Evolutionary conservation across 2,329 filamentous ascomycete genomes (phyloP), one percentile per base, ranked within the genome.

Genomic region (Cryphonectria parasitica): DNA sequence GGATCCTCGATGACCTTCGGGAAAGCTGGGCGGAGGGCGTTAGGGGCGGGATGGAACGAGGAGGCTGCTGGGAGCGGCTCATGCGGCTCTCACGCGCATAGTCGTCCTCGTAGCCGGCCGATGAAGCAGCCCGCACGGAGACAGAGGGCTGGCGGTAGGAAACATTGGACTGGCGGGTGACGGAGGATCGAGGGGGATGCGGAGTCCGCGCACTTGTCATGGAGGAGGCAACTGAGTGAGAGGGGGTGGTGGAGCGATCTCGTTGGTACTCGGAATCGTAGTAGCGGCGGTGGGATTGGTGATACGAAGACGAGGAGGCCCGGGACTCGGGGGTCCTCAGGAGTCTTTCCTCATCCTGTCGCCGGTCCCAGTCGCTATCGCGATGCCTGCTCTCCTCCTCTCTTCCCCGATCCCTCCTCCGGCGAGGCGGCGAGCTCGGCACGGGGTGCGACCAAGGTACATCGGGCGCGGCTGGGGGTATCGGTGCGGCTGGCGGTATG

Each of bases 11-110:
- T 36, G 78, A 81, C 54, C 77, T 75, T 67, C 76, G 77, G 56
- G 82, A 81, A 31, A 77, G 75, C 8, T 79, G 80, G 34, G 80
- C 81, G 4, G 82, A 83, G 52, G 79, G 80, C 3, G 31, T 66
- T n/a, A 54, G 25, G 49, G 64, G 45, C 41, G 45, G 68, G n/a
- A 72, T 45, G 31, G 68, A 61, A 28, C 68, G 71, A 36, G 68
- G 43, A 39, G 10, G 36, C 8, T 2, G 10, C 7, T 63, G 75
- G 8, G 77, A 77, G 36, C 67, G 71, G 39, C 75, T 75, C 63
- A 75, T 76, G 62, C 77, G 78, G 70, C 77, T 79, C 67, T 75
- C 77, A 43, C 76, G 76, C 39, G 76, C 75, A 7, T 74, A 75
- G 43, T 76, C 75, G 5, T 75, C 76, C n/a, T 75, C 75, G 61